These are phyloP conservation scores for Dovyalis caffra DNA, from an alignment of 345 rosid genomes.

Conservation along the genomic window DNA sequence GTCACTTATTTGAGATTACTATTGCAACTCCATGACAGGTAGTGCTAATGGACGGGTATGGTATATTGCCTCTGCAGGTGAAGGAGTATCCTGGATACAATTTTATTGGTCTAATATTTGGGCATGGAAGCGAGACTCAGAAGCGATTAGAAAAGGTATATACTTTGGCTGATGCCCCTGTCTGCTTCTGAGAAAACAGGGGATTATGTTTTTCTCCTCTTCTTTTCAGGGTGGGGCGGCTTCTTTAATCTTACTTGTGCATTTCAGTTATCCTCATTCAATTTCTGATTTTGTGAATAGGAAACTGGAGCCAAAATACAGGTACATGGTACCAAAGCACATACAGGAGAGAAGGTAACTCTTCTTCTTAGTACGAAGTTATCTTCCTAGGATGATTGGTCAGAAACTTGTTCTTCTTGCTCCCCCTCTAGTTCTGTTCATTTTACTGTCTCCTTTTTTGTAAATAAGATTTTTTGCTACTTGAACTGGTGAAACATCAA, in stretches of 20 bases:
- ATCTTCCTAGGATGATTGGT: not conserved
- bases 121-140: constrained; percentile 78
- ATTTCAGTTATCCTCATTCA: not conserved
- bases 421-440: not conserved
- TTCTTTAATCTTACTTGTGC: not conserved
- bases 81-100: constrained; percentile 69
- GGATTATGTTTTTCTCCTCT: no score
- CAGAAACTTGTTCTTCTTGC: not conserved
- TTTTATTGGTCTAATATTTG: constrained; percentile 70
- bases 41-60: not conserved
- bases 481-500: not conserved
- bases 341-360: constrained; percentile 67
- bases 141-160: constrained; percentile 78
- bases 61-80: constrained; percentile 43
- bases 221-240: not conserved
- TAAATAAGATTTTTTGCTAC: not conserved
- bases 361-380: not conserved
- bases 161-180: constrained; percentile 7
- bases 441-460: not conserved
- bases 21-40: not conserved
- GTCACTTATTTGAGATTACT: not conserved
- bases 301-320: constrained; percentile 83
- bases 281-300: constrained; percentile 34
- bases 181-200: not conserved
- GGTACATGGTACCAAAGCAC: constrained; percentile 54